Base-by-base conservation (phyloP, 352 stramenopile genomes). In the Phytopythium delawarense region DNA sequence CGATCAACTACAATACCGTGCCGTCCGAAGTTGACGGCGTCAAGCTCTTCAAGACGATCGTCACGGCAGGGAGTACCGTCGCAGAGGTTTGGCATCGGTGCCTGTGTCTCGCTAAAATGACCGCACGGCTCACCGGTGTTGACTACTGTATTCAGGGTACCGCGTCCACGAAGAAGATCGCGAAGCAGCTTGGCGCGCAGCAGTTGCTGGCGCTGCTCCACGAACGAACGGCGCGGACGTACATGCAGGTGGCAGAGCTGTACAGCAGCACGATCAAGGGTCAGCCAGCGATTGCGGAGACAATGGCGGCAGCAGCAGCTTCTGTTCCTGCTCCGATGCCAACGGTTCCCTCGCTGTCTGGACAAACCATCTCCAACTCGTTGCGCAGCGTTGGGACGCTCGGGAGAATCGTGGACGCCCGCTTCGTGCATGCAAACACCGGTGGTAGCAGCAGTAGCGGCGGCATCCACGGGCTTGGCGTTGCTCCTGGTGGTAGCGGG, bases 11-110 rank as follows among this genome's bases (percentile, higher is more conserved):
- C 64, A 93, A 91, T 57, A 91, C 79, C 15, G 63, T 90, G 44
- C 62, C 74, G 20, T 62, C 80, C 13, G 73, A 91, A 8, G 60
- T 64, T 2, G 74, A 88, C 37, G 79, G 76, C 5, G 62, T 75
- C 37, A 89, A 86, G 63, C 61, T 89, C 6, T 95, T 93, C 72
- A 95, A 93, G 66, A 91, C 80, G 13, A 91, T 92, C 40, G 84
- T 89, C 32, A 88, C 79, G 39, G 78, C 74, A 7, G 86, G 84
- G 32, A 87, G 67, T 42, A 84, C 74, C 1, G 74, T 79, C 49
- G 86, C 81, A 40, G 84, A 95, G 76, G 85, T 91, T 91, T 32
- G 7, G 32, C 13, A 18, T 18, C 6, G 23, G 0, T 11, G 4
- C 7, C 21, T 32, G 4, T 12, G 20, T 8, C 21, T 4, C 21